Percentiles rank a stretch among this genome's conserved stretches.
Conservation (phyloP, 352 stramenopile species). For the Phytopythium litorale region DNA sequence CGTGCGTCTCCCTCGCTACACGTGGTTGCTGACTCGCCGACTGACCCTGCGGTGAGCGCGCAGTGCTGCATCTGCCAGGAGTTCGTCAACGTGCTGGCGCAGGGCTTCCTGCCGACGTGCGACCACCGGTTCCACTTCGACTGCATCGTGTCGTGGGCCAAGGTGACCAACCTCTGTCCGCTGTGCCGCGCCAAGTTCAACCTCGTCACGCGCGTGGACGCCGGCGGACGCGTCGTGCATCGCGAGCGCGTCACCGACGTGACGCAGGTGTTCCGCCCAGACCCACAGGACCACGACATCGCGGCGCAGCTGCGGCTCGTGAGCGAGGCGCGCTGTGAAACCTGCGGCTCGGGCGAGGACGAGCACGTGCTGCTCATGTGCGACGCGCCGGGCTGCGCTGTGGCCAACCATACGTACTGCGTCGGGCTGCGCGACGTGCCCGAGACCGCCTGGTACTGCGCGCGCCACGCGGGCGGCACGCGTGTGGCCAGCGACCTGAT, state of each 20-base stretch:
- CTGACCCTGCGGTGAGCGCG: neutral
- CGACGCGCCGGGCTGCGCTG: slow-evolving; percentile 55
- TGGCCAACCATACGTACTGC: slow-evolving; percentile 74
- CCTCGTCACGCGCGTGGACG: slow-evolving; percentile 39
- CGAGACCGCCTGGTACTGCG: slow-evolving; percentile 68
- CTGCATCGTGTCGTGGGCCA: slow-evolving; percentile 78
- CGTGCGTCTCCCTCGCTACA: neutral
- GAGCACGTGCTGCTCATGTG: slow-evolving; percentile 82
- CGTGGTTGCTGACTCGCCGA: neutral
- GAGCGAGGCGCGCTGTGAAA: slow-evolving; percentile 64
- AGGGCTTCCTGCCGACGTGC: slow-evolving; percentile 56
- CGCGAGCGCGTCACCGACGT: slow-evolving; percentile 34
- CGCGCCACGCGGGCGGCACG: slow-evolving; percentile 30
- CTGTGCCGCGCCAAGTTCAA: slow-evolving; percentile 79
- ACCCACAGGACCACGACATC: slow-evolving; percentile 61
- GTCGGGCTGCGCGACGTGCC: slow-evolving; percentile 57
- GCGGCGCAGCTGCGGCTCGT: slow-evolving; percentile 63
- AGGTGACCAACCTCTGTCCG: slow-evolving; percentile 82
- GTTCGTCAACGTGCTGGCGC: slow-evolving; percentile 38
- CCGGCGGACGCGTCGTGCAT: slow-evolving; percentile 28
- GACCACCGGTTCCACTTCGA: slow-evolving; percentile 85
- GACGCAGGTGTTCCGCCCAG: slow-evolving; percentile 63
- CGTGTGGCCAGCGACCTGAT: slow-evolving; percentile 54
- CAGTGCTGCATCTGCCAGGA: slow-evolving; percentile 86
- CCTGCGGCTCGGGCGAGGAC: slow-evolving; percentile 71